Conservation (phyloP, 176 grass and related monocot genomes). For the Leersia perrieri region DNA sequence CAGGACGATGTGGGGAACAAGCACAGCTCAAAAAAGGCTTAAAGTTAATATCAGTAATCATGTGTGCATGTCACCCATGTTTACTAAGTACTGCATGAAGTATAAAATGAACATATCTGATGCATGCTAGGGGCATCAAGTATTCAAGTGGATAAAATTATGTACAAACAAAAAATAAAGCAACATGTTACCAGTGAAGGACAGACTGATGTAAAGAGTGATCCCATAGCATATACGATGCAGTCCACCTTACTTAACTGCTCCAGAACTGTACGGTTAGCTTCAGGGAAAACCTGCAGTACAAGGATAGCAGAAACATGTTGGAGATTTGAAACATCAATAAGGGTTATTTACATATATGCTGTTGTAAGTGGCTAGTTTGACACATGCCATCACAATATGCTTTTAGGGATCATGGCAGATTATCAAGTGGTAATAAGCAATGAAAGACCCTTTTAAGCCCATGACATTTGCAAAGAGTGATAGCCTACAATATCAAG, state of each 20-base stretch:
- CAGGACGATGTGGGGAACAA: not conserved
- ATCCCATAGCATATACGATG: conserved; percentile 96
- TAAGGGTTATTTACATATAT: not conserved
- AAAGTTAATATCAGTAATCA: conserved; percentile 12
- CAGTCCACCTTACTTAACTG: conserved; percentile 84
- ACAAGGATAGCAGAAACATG: conserved; percentile 1
- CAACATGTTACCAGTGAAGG: conserved; percentile 75
- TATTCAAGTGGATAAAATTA: not conserved
- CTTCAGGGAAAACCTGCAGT: conserved; percentile 78
- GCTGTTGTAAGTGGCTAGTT: not conserved
- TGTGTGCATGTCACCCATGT: not conserved
- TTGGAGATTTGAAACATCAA: not conserved
- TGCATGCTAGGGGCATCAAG: conserved; percentile 3
- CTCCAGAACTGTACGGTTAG: conserved; percentile 82
- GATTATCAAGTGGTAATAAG: conserved; percentile 3
- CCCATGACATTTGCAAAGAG: not conserved
- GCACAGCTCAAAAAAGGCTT: not conserved
- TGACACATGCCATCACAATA: not conserved
- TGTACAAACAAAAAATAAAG: conserved; percentile 13
- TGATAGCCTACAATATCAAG: not conserved
- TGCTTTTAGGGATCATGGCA: conserved; percentile 11
- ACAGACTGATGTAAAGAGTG: conserved; percentile 91
- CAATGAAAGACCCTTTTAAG: not conserved
- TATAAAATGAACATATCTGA: not conserved
- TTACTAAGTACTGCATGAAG: not conserved